phyloP scores from a whole-genome alignment of 306 rosid species.

The Vachellia pachyceras region DNA sequence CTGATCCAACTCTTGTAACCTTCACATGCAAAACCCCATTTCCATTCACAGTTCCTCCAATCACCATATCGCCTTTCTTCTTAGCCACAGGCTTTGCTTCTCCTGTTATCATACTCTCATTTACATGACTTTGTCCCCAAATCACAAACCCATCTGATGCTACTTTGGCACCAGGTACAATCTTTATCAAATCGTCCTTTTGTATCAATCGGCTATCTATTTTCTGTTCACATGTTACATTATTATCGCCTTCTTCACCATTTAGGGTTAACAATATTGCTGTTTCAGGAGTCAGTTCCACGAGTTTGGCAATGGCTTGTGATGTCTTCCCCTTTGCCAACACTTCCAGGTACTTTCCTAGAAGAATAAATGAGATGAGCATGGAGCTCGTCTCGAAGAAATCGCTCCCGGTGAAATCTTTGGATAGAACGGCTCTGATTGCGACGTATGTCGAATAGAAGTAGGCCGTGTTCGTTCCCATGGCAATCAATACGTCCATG shows the following conservation, averaged over 20 bases:
- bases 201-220: conserved; percentile 71
- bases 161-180: conserved; percentile 70
- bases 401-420: conserved; percentile 64
- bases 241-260: conserved; percentile 36
- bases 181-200: conserved; percentile 66
- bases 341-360: conserved; percentile 81
- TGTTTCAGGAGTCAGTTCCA: conserved; percentile 71
- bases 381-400: conserved; percentile 84
- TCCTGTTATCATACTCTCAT: conserved; percentile 93
- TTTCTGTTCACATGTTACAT: conserved; percentile 50
- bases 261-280: conserved; percentile 62
- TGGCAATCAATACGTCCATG: conserved; percentile 79
- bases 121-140: conserved; percentile 78
- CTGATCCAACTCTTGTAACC: conserved; percentile 77
- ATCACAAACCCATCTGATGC: conserved; percentile 70
- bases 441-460: conserved; percentile 70
- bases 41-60: conserved; percentile 80
- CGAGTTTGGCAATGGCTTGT: conserved; percentile 78
- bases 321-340: conserved; percentile 84
- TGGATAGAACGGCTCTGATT: conserved; percentile 56
- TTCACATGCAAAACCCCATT: conserved; percentile 73
- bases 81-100: conserved; percentile 67
- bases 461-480: conserved; percentile 89
- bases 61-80: conserved; percentile 63
- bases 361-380: conserved; percentile 75